Evolutionary conservation across 306 rosid species (phyloP).

Genomic region (Ammopiptanthus mongolicus): DNA sequence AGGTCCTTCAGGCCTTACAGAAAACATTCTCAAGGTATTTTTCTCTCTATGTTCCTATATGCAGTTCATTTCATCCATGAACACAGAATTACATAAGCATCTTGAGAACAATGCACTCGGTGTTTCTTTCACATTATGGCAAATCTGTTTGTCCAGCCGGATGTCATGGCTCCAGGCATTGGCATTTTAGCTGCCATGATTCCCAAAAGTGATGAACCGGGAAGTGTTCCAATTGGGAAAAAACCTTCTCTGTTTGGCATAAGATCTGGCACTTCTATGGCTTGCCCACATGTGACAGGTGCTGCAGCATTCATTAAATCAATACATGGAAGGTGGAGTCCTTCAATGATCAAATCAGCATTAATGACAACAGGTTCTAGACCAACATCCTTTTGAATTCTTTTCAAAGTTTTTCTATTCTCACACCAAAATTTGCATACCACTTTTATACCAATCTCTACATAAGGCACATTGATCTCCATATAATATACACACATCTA

Average conservation of each 20-base stretch:
- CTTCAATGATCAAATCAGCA: slow-evolving; percentile 90
- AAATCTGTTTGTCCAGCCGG: slow-evolving; percentile 57
- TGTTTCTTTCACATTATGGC: not conserved
- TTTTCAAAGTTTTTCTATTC: not conserved
- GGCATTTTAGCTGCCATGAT: slow-evolving; percentile 66
- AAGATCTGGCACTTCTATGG: slow-evolving; percentile 92
- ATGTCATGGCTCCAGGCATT: slow-evolving; percentile 88
- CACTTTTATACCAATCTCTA: not conserved
- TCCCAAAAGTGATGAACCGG: slow-evolving; percentile 54
- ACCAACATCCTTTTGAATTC: not conserved
- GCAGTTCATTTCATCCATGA: not conserved
- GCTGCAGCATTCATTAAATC: slow-evolving; percentile 83
- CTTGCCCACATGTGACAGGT: slow-evolving; percentile 94
- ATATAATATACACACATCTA: no score
- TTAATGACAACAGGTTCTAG: slow-evolving; percentile 86
- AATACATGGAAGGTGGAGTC: slow-evolving; percentile 53
- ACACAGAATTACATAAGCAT: slow-evolving; percentile 8
- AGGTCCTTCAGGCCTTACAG: slow-evolving; percentile 82
- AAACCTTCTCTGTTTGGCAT: slow-evolving; percentile 56
- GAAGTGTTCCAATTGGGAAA: slow-evolving; percentile 51
- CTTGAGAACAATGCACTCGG: not conserved
- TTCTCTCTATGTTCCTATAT: not conserved
- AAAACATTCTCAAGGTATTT: slow-evolving; percentile 85
- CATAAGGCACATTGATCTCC: not conserved
- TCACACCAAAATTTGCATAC: not conserved